phyloP scores from a whole-genome alignment of 805 yeast species.

The Candida dendrica region DNA sequence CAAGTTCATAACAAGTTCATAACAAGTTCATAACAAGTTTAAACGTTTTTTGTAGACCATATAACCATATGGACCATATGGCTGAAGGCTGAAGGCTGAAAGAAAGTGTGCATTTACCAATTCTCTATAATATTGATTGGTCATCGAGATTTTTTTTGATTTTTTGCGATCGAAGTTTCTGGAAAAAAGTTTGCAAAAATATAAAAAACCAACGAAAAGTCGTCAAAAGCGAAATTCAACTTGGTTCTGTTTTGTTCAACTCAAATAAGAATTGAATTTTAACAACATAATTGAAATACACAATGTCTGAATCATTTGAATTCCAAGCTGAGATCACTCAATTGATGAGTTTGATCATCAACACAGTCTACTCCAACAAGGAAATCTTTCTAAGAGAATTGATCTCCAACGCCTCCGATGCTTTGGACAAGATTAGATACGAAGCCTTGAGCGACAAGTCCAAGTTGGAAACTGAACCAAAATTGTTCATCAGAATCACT shows the following conservation, averaged over 20 bases:
- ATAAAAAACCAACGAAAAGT: not conserved
- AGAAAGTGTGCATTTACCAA: no score
- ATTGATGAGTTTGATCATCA: conserved; percentile 99
- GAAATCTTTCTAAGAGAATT: conserved; percentile 98
- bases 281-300: conserved; percentile 16
- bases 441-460: conserved; percentile 90
- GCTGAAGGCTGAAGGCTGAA: no score
- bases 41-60: no score
- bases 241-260: no score
- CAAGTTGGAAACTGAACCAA: conserved; percentile 90
- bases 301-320: conserved; percentile 79
- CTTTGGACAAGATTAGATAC: conserved; percentile 96
- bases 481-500: conserved; percentile 92
- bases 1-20: no score
- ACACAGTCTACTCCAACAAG: conserved; percentile 99
- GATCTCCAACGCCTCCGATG: conserved; percentile 98
- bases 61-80: no score
- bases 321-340: conserved; percentile 99
- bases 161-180: not conserved
- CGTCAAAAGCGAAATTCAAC: not conserved
- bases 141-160: no score
- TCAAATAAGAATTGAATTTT: not conserved
- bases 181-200: not conserved
- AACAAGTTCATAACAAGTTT: no score
- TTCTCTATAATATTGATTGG: no score